Conservation (phyloP, 805 yeast species). For the Pichia cephalocereana region DNA sequence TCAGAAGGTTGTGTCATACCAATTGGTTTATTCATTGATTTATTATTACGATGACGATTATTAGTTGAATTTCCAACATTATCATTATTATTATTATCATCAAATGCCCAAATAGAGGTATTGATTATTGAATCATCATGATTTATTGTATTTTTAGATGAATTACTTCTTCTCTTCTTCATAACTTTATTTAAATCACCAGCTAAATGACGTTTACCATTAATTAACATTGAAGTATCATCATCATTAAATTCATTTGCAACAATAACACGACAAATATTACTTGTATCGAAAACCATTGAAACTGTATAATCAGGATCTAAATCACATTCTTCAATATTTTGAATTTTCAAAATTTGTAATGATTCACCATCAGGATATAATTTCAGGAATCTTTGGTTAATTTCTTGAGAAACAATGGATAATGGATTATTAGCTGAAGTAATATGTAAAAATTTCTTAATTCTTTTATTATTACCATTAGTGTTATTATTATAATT, state of each 20-base stretch:
- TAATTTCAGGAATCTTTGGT: conserved; percentile 46
- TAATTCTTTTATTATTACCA: conserved; percentile 7
- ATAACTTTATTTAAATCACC: conserved; percentile 21
- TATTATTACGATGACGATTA: not conserved
- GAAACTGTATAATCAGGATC: conserved; percentile 67
- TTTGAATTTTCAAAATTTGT: conserved; percentile 55
- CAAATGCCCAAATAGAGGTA: conserved; percentile 17
- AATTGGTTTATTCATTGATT: conserved; percentile 4
- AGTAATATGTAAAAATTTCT: conserved; percentile 59
- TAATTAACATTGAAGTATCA: not conserved
- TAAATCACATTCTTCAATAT: conserved; percentile 57
- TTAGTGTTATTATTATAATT: not conserved
- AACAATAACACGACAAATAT: conserved; percentile 37
- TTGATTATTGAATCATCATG: not conserved
- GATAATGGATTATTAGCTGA: conserved; percentile 36
- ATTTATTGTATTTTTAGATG: conserved; percentile 21
- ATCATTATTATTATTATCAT: not conserved
- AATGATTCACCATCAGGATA: conserved; percentile 56
- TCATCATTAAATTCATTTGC: conserved; percentile 27
- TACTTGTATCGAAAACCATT: conserved; percentile 51
- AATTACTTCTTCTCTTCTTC: conserved; percentile 16
- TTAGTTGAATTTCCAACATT: not conserved
- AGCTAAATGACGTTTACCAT: conserved; percentile 18
- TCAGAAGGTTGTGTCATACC: conserved; percentile 2
- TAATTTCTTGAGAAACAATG: conserved; percentile 44